phyloP scores from a whole-genome alignment of 2,329 filamentous ascomycete species.

The Verticillium klebahnii region DNA sequence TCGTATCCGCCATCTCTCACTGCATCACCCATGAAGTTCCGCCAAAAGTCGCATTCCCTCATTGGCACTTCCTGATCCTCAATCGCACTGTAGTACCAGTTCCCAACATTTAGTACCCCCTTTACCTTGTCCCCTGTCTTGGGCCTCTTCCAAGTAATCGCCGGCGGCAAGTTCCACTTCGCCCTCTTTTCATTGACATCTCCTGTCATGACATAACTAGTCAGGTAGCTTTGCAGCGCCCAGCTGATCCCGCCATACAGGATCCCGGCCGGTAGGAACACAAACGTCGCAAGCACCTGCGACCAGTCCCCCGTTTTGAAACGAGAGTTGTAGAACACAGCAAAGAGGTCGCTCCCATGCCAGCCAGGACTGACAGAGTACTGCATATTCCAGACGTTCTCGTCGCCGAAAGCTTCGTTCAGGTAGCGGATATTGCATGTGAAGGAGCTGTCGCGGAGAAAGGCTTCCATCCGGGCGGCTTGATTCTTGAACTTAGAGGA shows the following conservation, averaged over 20 bases:
- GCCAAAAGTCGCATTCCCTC: constrained; percentile 29
- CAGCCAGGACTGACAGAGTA: constrained; percentile 33
- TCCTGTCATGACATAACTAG: constrained; percentile 31
- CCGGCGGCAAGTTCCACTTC: constrained; percentile 24
- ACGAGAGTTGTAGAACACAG: constrained; percentile 32
- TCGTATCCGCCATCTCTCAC: background rate
- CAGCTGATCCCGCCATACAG: constrained; percentile 27
- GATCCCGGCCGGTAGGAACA: constrained; percentile 24
- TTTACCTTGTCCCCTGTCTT: constrained; percentile 18
- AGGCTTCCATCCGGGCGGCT: constrained; percentile 21
- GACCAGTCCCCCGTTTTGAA: constrained; percentile 20
- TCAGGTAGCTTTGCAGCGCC: constrained; percentile 34
- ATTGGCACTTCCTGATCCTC: constrained; percentile 22
- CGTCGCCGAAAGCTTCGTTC: constrained; percentile 27
- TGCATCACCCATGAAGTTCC: background rate
- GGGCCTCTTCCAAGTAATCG: constrained; percentile 28
- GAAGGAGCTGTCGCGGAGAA: constrained; percentile 28
- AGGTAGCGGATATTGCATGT: constrained; percentile 31
- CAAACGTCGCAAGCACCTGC: constrained; percentile 17
- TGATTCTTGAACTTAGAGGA: constrained; percentile 19
- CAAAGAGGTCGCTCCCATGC: constrained; percentile 34
- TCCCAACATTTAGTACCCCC: constrained; percentile 27
- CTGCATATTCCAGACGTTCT: constrained; percentile 32
- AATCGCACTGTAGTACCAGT: constrained; percentile 23
- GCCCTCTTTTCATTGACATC: constrained; percentile 31